phyloP scores from a whole-genome alignment of 2,329 filamentous ascomycete species.

The Aspergillus sergii region DNA sequence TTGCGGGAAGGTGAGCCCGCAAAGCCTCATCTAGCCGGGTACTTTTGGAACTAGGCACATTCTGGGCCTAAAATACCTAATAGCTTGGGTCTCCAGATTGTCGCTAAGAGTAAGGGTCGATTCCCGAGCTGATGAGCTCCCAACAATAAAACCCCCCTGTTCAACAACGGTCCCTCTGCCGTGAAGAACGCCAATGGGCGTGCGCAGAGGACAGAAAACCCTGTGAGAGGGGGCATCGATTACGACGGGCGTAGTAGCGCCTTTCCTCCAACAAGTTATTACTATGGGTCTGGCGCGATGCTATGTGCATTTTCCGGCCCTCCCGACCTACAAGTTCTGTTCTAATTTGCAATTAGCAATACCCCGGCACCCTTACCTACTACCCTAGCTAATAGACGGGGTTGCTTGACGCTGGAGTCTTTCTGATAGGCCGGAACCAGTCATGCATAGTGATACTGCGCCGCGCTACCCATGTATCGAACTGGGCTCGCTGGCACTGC shows the following conservation, averaged over 20 bases:
- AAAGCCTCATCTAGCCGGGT: constrained; percentile 10
- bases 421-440: constrained; percentile 9
- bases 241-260: constrained; percentile 29
- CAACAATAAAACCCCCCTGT: constrained; percentile 10
- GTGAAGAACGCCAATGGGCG: constrained; percentile 27
- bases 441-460: constrained; percentile 13
- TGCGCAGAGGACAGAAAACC: constrained; percentile 20
- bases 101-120: constrained; percentile 11
- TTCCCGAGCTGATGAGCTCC: constrained; percentile 8
- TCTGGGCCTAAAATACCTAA: constrained; percentile 12
- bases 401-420: constrained; percentile 12
- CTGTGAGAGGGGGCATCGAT: constrained; percentile 25
- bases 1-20: constrained; percentile 7
- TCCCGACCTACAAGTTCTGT: constrained; percentile 21
- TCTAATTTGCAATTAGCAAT: constrained; percentile 21
- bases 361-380: constrained; percentile 12
- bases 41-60: constrained; percentile 15
- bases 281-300: constrained; percentile 23
- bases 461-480: constrained; percentile 11
- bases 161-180: constrained; percentile 19
- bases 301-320: constrained; percentile 28
- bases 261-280: constrained; percentile 23
- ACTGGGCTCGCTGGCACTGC: neutral
- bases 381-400: constrained; percentile 8
- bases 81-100: constrained; percentile 11